phyloP scores from a whole-genome alignment of 768 basidiomycete genomes.

The Collybiopsis luxurians region DNA sequence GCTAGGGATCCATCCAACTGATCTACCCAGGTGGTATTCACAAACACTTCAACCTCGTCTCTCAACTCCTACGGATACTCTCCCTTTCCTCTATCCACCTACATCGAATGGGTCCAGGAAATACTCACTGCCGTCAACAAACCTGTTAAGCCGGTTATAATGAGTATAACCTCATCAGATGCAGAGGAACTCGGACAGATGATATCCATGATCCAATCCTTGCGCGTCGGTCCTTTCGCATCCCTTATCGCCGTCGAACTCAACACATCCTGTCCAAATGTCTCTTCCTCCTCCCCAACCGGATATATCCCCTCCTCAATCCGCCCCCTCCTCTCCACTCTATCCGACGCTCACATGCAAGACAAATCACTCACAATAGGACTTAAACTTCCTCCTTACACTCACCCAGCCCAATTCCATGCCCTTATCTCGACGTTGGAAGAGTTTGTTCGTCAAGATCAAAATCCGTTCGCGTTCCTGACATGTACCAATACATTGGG shows the following conservation, averaged over 20 bases:
- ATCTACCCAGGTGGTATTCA: slow-evolving; percentile 55
- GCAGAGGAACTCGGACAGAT: slow-evolving; percentile 49
- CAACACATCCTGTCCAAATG: slow-evolving; percentile 87
- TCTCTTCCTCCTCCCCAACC: slow-evolving; percentile 56
- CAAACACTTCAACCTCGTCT: slow-evolving; percentile 49
- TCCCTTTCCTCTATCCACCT: slow-evolving; percentile 65
- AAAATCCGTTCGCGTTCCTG: slow-evolving; percentile 62
- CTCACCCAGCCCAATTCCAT: slow-evolving; percentile 57
- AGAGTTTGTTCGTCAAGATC: slow-evolving; percentile 27
- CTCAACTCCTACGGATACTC: slow-evolving; percentile 89
- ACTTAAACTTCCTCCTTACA: slow-evolving; percentile 78
- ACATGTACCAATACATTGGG: slow-evolving; percentile 84
- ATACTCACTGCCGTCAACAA: slow-evolving; percentile 36
- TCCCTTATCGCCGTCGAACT: slow-evolving; percentile 64
- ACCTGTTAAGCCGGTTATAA: slow-evolving; percentile 64
- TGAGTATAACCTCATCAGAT: slow-evolving; percentile 72
- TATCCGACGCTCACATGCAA: slow-evolving; percentile 44
- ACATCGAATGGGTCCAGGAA: slow-evolving; percentile 61
- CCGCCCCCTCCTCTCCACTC: slow-evolving; percentile 48
- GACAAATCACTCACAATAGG: slow-evolving; percentile 66
- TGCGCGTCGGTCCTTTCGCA: slow-evolving; percentile 41
- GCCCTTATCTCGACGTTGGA: slow-evolving; percentile 48
- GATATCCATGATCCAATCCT: slow-evolving; percentile 64
- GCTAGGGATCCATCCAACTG: slow-evolving; percentile 4
- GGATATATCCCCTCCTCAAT: slow-evolving; percentile 59